A percentile compares a stretch with the other conserved stretches of the same genome.
Evolutionary conservation across 164 flowering plant genomes (phyloP).

Genomic region (Echeveria elegans): DNA sequence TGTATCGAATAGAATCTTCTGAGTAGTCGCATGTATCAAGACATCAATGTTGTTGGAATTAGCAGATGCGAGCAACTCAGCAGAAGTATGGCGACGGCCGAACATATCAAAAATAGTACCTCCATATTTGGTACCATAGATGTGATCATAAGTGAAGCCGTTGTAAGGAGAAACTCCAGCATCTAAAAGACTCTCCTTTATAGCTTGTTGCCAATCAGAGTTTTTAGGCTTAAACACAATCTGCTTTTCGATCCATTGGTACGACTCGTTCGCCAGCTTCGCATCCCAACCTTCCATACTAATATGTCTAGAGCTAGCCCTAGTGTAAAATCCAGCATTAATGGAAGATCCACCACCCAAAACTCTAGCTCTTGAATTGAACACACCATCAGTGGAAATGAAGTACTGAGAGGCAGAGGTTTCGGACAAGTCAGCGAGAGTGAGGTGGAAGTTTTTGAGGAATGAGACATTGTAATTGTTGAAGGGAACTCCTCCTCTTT

Average conservation of each 20-base stretch:
- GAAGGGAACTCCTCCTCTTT: constrained; percentile 84
- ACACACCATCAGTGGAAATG: constrained; percentile 82
- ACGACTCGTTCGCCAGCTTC: constrained; percentile 67
- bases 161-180: constrained; percentile 73
- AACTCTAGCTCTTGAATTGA: constrained; percentile 78
- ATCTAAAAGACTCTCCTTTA: constrained; percentile 63
- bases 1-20: constrained; percentile 52
- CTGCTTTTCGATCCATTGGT: constrained; percentile 74
- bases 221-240: constrained; percentile 56
- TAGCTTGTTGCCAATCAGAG: constrained; percentile 62
- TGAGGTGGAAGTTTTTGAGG: constrained; percentile 60
- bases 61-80: constrained; percentile 61
- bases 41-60: constrained; percentile 50
- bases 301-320: constrained; percentile 59
- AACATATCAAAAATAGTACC: constrained; percentile 70
- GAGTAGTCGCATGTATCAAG: constrained; percentile 64
- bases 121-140: constrained; percentile 84
- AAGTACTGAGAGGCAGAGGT: constrained; percentile 66
- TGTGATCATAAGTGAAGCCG: constrained; percentile 83
- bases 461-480: constrained; percentile 50
- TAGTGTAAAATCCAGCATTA: constrained; percentile 94
- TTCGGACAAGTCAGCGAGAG: constrained; percentile 61
- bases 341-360: constrained; percentile 84
- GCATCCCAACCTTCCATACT: constrained; percentile 59
- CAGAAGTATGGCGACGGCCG: constrained; percentile 79